Evolutionary conservation across 2,329 filamentous ascomycete species (phyloP).

Genomic region (Neofusicoccum parvum): DNA sequence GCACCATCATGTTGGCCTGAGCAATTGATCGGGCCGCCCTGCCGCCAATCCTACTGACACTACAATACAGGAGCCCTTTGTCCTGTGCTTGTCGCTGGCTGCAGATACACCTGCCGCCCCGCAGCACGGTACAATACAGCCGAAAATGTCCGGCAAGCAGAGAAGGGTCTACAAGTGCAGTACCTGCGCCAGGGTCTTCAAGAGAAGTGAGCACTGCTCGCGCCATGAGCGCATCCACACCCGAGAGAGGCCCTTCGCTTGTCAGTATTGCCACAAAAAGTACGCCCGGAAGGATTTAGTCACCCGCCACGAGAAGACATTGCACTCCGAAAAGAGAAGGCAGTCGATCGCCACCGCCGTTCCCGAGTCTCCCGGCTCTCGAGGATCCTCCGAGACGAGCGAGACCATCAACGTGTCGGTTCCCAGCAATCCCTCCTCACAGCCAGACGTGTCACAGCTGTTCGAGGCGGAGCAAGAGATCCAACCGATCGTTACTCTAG

Average conservation of each 20-base stretch:
- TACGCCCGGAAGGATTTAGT: conserved; percentile 42
- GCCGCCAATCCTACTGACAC: not conserved
- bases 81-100: conserved; percentile 1
- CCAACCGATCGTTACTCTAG: not conserved
- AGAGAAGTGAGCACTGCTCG: conserved; percentile 39
- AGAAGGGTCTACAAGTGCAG: conserved; percentile 27
- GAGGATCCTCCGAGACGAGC: not conserved
- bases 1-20: not conserved
- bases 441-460: not conserved
- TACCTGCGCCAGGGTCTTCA: conserved; percentile 36
- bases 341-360: conserved; percentile 13
- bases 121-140: not conserved
- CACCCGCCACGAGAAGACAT: conserved; percentile 37
- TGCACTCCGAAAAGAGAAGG: conserved; percentile 29
- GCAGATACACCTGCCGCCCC: not conserved
- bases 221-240: conserved; percentile 39
- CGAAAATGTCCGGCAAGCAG: conserved; percentile 15
- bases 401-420: conserved; percentile 14
- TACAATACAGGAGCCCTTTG: not conserved
- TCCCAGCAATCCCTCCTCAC: conserved; percentile 3
- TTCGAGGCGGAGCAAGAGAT: not conserved
- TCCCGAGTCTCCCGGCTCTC: not conserved
- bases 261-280: conserved; percentile 35
- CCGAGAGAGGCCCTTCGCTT: conserved; percentile 37
- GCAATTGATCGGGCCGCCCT: not conserved